Evolutionary conservation across 1,284 basidiomycete species (phyloP).

Genomic region (Laetiporus sulphureus): DNA sequence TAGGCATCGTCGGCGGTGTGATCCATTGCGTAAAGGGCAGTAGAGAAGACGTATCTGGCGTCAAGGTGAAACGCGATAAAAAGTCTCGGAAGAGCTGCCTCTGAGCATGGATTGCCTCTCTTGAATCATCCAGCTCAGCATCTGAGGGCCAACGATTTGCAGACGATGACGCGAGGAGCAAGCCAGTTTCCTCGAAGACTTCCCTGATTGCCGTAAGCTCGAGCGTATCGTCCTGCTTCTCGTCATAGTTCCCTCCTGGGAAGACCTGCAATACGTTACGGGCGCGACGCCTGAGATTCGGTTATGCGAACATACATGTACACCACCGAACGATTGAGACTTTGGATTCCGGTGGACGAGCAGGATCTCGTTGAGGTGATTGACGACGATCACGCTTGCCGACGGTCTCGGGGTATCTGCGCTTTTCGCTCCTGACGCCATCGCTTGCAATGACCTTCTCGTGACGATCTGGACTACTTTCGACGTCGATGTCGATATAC

Average conservation of each 20-base stretch:
- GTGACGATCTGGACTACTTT: too few relatives aligned
- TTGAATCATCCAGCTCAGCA: conserved; percentile 40
- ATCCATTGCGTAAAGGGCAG: conserved; percentile 68
- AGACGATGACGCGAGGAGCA: conserved; percentile 48
- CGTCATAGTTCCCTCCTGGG: conserved; percentile 64
- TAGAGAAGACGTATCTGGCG: conserved; percentile 37
- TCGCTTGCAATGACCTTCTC: background rate
- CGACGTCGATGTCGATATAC: too few relatives aligned
- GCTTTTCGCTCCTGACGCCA: conserved; percentile 1
- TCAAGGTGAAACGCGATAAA: conserved; percentile 38
- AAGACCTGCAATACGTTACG: conserved; percentile 44
- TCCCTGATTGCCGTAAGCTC: conserved; percentile 61
- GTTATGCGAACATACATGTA: conserved; percentile 41
- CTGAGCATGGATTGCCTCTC: conserved; percentile 50
- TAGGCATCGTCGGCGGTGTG: conserved; percentile 45
- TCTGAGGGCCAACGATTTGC: conserved; percentile 26
- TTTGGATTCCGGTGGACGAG: conserved; percentile 62
- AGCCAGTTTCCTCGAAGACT: conserved; percentile 67
- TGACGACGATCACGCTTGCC: conserved; percentile 59
- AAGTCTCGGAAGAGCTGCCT: conserved; percentile 45
- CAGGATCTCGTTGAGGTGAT: conserved; percentile 56
- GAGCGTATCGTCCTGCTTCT: conserved; percentile 47
- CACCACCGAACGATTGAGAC: conserved; percentile 55
- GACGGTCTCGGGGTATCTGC: conserved; percentile 35
- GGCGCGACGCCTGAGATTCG: background rate